Conservation (phyloP, 2,329 filamentous ascomycete genomes). For the Xylariaceae sp. region DNA sequence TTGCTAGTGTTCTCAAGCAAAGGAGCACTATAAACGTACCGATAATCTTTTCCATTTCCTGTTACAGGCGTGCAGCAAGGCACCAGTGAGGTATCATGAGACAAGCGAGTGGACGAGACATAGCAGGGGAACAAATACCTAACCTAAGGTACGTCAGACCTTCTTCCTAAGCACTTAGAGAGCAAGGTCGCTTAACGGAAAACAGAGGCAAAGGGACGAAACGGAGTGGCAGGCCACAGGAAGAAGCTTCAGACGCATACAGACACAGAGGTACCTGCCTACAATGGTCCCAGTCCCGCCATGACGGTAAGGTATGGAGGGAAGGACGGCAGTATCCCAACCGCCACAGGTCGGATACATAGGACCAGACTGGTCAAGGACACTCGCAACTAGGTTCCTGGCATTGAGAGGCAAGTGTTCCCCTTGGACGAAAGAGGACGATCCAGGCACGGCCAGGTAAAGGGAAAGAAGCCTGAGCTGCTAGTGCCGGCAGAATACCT, state of each 20-base stretch:
- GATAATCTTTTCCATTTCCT: constrained; percentile 31
- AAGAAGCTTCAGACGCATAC: no score
- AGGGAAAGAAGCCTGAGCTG: no score
- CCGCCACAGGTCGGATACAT: neutral
- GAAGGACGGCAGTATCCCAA: constrained; percentile 18
- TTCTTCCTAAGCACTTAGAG: no score
- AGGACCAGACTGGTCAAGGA: no score
- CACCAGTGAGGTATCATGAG: constrained; percentile 28
- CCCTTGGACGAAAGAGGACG: no score
- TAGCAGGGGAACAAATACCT: constrained; percentile 28
- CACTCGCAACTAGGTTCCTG: no score
- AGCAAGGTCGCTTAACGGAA: no score
- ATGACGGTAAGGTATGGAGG: constrained; percentile 5
- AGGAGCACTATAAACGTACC: constrained; percentile 23
- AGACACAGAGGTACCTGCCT: constrained; percentile 13
- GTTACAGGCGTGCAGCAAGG: constrained; percentile 26
- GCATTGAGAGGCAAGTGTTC: no score
- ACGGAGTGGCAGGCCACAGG: no score
- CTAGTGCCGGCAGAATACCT: no score
- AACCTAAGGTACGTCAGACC: constrained; percentile 24
- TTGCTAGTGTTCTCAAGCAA: constrained; percentile 20
- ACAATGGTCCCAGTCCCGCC: constrained; percentile 14
- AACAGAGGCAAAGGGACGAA: no score
- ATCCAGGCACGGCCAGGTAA: no score
- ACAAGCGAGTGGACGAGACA: constrained; percentile 26